A percentile compares a stretch with the other conserved stretches of the same genome.
These are phyloP conservation scores for Naganishia cerealis DNA, from an alignment of 1,284 basidiomycete genomes.

Conservation along the genomic window DNA sequence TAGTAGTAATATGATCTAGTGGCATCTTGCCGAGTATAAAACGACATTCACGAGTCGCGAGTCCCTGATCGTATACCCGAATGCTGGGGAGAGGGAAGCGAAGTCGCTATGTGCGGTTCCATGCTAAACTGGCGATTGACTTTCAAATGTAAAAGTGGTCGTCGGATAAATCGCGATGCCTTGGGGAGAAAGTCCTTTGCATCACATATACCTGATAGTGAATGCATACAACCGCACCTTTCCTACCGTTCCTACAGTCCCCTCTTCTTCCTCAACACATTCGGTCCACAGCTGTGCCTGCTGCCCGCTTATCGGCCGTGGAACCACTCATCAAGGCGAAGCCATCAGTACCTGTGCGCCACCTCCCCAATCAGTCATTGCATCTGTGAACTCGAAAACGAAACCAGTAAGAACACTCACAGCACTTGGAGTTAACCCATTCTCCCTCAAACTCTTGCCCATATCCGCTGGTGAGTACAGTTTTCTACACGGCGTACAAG, in stretches of 20 bases:
- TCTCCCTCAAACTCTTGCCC: slow-evolving; percentile 50
- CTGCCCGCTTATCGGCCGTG: background rate
- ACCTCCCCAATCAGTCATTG: background rate
- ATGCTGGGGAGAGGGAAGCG: too few species aligned
- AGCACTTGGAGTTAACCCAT: slow-evolving; percentile 54
- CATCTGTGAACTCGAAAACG: background rate
- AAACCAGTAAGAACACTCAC: slow-evolving; percentile 35
- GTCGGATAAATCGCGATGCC: too few species aligned
- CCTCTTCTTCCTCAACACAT: background rate
- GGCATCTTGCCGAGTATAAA: too few species aligned
- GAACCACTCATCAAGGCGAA: background rate
- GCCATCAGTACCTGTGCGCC: background rate
- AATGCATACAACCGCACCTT: background rate
- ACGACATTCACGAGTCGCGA: too few species aligned
- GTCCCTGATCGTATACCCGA: too few species aligned
- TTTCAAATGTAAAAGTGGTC: too few species aligned
- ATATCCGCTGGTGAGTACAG: slow-evolving; percentile 49
- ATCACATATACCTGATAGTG: background rate
- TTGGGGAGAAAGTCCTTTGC: background rate
- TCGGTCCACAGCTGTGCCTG: background rate
- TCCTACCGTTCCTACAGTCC: background rate
- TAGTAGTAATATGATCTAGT: too few species aligned
- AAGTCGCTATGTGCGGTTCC: too few species aligned
- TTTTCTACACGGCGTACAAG: slow-evolving; percentile 40
- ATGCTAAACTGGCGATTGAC: too few species aligned